These are phyloP conservation scores for Aspergillus mulundensis DNA, from an alignment of 495 filamentous ascomycete genomes.

Conservation along the genomic window DNA sequence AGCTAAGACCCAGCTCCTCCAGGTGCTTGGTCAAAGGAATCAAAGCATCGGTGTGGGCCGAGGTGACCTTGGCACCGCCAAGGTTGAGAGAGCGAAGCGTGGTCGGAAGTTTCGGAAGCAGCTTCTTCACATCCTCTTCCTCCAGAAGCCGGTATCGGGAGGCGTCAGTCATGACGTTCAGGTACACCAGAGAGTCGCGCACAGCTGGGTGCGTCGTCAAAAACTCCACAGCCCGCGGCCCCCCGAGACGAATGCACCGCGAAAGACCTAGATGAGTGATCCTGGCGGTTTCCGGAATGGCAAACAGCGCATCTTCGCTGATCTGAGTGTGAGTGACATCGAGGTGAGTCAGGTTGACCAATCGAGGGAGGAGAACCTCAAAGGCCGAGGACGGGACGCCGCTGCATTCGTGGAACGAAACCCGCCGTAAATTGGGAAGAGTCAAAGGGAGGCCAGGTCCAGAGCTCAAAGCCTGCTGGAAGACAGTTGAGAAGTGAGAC, in stretches of 20 bases:
- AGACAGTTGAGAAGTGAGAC: slow-evolving; percentile 61
- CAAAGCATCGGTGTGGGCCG: slow-evolving; percentile 60
- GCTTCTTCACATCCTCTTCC: slow-evolving; percentile 56
- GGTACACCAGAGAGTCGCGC: slow-evolving; percentile 58
- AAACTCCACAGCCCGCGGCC: slow-evolving; percentile 65
- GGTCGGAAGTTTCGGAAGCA: slow-evolving; percentile 64
- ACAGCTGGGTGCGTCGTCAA: slow-evolving; percentile 69
- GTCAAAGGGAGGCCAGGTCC: slow-evolving; percentile 40
- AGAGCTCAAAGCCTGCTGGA: slow-evolving; percentile 43
- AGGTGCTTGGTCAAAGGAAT: slow-evolving; percentile 72
- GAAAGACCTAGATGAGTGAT: slow-evolving; percentile 80
- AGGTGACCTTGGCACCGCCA: slow-evolving; percentile 67
- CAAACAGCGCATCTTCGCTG: slow-evolving; percentile 65
- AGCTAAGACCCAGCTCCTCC: slow-evolving; percentile 72
- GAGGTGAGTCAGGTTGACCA: slow-evolving; percentile 70
- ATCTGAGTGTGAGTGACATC: slow-evolving; percentile 78
- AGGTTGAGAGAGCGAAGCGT: slow-evolving; percentile 73
- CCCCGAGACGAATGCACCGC: slow-evolving; percentile 69
- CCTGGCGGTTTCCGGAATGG: slow-evolving; percentile 65
- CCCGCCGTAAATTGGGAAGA: slow-evolving; percentile 57
- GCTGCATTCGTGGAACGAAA: slow-evolving; percentile 80
- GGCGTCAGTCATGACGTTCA: slow-evolving; percentile 73
- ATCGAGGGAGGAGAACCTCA: slow-evolving; percentile 64
- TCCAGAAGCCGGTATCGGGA: slow-evolving; percentile 70
- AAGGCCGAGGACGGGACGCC: slow-evolving; percentile 66